Conservation (phyloP, 495 filamentous ascomycete species). For the Lasiosphaeriaceae sp. region DNA sequence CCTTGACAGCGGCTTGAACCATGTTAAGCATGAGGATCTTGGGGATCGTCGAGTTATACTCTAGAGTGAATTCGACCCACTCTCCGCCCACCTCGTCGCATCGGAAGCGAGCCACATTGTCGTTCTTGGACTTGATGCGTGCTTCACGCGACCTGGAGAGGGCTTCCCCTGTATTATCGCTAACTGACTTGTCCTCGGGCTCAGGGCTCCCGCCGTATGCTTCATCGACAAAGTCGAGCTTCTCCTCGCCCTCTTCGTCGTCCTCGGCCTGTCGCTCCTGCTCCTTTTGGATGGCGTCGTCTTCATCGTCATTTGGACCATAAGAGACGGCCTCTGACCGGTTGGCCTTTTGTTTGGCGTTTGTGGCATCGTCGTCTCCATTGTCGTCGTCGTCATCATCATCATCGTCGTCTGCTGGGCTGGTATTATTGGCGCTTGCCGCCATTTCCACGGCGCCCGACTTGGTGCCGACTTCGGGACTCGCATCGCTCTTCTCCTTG, state of each 20-base stretch:
- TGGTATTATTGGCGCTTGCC: constrained; percentile 32
- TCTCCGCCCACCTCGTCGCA: constrained; percentile 72
- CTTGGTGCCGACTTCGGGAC: constrained; percentile 78
- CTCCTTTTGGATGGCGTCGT: constrained; percentile 64
- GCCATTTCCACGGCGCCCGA: constrained; percentile 64
- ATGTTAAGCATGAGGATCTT: constrained; percentile 92
- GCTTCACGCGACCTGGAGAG: constrained; percentile 52
- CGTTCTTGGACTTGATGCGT: constrained; percentile 60
- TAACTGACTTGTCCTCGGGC: constrained; percentile 38
- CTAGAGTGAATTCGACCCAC: constrained; percentile 75
- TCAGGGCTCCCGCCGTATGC: constrained; percentile 51
- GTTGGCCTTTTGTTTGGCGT: constrained; percentile 68
- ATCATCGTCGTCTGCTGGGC: constrained; percentile 49
- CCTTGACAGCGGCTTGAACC: constrained; percentile 71
- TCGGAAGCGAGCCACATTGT: constrained; percentile 67
- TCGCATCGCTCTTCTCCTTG: constrained; percentile 61
- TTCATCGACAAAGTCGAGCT: constrained; percentile 50
- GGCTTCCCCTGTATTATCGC: constrained; percentile 45
- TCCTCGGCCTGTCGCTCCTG: constrained; percentile 51
- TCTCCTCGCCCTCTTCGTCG: constrained; percentile 46
- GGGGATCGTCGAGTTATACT: constrained; percentile 75
- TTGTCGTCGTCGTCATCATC: constrained; percentile 71
- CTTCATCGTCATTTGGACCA: constrained; percentile 86
- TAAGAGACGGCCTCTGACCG: constrained; percentile 79
- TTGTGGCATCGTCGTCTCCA: constrained; percentile 81